Conservation (phyloP, 2,329 filamentous ascomycete species). For the Elsinoe batatas region DNA sequence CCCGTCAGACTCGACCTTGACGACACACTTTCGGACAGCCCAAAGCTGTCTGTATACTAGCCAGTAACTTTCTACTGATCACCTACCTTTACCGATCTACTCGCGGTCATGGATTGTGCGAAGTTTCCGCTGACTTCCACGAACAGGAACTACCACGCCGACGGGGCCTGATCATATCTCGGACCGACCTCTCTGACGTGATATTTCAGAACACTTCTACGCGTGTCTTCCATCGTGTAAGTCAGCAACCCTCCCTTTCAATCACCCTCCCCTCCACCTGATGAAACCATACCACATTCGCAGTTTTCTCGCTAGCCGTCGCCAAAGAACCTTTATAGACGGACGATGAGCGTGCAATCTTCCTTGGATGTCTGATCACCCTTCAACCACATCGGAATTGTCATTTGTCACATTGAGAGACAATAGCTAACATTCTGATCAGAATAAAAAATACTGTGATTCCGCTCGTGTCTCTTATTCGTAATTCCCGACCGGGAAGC, state of each 20-base stretch:
- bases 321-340: slow-evolving; percentile 30
- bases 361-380: slow-evolving; percentile 33
- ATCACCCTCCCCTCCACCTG: slow-evolving; percentile 35
- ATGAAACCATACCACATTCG: slow-evolving; percentile 74
- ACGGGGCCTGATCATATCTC: slow-evolving; percentile 21
- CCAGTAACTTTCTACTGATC: slow-evolving; percentile 79
- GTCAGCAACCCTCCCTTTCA: not conserved
- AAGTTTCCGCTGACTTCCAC: not conserved
- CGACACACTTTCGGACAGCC: slow-evolving; percentile 59
- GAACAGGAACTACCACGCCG: not conserved
- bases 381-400: not conserved
- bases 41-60: slow-evolving; percentile 71
- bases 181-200: slow-evolving; percentile 17
- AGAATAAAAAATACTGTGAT: not conserved
- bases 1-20: slow-evolving; percentile 82
- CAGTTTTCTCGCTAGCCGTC: slow-evolving; percentile 66
- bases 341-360: slow-evolving; percentile 30
- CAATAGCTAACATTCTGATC: not conserved
- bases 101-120: not conserved
- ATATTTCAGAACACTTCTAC: not conserved
- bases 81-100: slow-evolving; percentile 13
- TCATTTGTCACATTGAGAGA: not conserved
- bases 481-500: not conserved
- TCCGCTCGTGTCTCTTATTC: not conserved
- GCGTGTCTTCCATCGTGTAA: slow-evolving; percentile 10